A percentile compares a stretch with the other conserved stretches of the same genome.
phyloP scores from a whole-genome alignment of 768 basidiomycete species.

The Dacryopinax spathularia region DNA sequence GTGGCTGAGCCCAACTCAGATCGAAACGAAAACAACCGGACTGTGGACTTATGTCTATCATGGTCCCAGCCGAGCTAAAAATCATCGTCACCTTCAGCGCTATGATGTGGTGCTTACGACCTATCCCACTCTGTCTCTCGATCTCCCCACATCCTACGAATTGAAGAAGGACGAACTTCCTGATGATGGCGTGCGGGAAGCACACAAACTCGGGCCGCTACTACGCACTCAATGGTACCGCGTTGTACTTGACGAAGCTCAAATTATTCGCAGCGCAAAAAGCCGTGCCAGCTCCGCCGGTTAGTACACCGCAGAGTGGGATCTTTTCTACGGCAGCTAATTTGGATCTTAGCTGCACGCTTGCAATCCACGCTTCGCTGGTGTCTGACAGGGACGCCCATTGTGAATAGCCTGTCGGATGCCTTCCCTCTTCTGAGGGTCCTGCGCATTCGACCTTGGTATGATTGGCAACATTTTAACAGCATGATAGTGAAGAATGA shows the following conservation, averaged over 20 bases:
- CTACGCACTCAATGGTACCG: conserved; percentile 51
- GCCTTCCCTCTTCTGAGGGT: conserved; percentile 34
- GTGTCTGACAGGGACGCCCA: conserved; percentile 34
- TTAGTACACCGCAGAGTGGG: neutral
- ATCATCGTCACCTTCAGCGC: neutral
- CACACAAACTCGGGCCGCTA: conserved; percentile 38
- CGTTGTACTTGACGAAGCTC: conserved; percentile 65
- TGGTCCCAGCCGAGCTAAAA: conserved; percentile 25
- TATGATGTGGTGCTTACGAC: conserved; percentile 59
- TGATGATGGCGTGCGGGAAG: conserved; percentile 36
- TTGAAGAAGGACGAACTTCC: conserved; percentile 34
- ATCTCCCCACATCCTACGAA: conserved; percentile 42
- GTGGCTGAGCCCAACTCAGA: conserved; percentile 32
- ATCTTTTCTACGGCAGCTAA: neutral
- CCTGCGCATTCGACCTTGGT: conserved; percentile 27
- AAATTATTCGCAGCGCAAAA: conserved; percentile 46
- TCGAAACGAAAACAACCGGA: conserved; percentile 50
- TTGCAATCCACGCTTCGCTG: neutral
- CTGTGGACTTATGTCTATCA: conserved; percentile 58
- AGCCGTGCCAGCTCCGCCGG: neutral
- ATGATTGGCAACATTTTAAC: conserved; percentile 8
- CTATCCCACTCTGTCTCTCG: conserved; percentile 52
- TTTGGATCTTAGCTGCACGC: neutral
- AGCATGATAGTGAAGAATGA: neutral
- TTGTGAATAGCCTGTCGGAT: conserved; percentile 48